Conservation (phyloP, 1,284 basidiomycete genomes). For the Xerocomus amazonicus region DNA sequence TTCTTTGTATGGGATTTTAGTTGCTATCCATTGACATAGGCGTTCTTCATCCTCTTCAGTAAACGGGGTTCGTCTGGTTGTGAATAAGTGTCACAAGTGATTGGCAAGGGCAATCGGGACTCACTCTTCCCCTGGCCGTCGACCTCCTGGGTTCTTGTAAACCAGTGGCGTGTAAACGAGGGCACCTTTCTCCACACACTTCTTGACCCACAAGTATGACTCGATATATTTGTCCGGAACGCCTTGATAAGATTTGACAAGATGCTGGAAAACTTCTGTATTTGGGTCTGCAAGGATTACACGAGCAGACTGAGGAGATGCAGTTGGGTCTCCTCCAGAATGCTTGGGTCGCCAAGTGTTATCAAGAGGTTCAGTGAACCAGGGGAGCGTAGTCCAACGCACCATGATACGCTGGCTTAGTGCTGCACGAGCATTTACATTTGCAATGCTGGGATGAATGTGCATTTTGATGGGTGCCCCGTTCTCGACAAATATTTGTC, state of each 20-base stretch:
- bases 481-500: conserved; percentile 68
- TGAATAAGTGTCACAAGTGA: conserved; percentile 2
- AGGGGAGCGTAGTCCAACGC: conserved; percentile 23
- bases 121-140: conserved; percentile 76
- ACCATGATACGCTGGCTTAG: conserved; percentile 68
- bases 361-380: neutral
- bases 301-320: conserved; percentile 59
- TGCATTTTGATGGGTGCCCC: conserved; percentile 65
- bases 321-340: conserved; percentile 70
- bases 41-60: conserved; percentile 68
- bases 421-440: conserved; percentile 61
- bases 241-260: conserved; percentile 66
- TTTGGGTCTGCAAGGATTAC: conserved; percentile 75
- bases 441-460: conserved; percentile 73
- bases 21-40: conserved; percentile 71
- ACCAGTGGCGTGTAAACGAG: conserved; percentile 66
- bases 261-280: conserved; percentile 64
- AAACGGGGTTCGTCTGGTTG: conserved; percentile 65
- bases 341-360: conserved; percentile 42
- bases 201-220: conserved; percentile 76
- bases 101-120: conserved; percentile 20
- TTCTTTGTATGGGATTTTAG: conserved; percentile 74
- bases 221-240: conserved; percentile 69
- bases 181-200: conserved; percentile 64
- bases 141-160: conserved; percentile 76